A percentile compares a stretch with the other conserved stretches of the same genome.
Conservation (phyloP, 1,139 yeast genomes). For the Geotrichum carabidarum region DNA sequence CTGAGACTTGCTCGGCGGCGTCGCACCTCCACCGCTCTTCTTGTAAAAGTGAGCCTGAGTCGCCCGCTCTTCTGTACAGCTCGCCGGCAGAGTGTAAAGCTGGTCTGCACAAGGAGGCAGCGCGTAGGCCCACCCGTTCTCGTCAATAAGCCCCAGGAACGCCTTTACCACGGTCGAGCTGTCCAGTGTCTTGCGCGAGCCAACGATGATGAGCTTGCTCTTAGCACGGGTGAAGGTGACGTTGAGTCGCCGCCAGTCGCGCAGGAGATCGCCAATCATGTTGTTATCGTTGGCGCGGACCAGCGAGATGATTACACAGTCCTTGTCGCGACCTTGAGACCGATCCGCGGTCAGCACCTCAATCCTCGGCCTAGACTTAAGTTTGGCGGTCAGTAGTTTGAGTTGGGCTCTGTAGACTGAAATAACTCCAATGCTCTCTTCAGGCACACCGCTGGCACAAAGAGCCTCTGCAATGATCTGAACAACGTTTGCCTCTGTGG, state of each 20-base stretch:
- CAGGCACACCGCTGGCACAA: constrained; percentile 54
- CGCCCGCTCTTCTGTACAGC: too few relatives aligned
- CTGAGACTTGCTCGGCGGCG: too few relatives aligned
- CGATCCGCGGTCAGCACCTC: constrained; percentile 92
- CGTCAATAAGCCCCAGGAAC: constrained; percentile 56
- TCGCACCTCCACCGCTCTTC: too few relatives aligned
- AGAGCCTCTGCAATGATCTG: constrained; percentile 59
- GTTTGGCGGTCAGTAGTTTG: constrained; percentile 47
- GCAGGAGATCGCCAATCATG: constrained; percentile 69
- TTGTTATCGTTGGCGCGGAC: constrained; percentile 71
- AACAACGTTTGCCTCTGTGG: constrained; percentile 62
- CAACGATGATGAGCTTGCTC: constrained; percentile 73
- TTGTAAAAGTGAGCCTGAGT: too few relatives aligned
- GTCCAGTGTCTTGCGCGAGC: constrained; percentile 61
- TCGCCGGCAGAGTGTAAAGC: constrained; percentile 32
- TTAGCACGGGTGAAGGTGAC: constrained; percentile 92
- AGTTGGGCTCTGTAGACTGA: constrained; percentile 84
- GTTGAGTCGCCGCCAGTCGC: constrained; percentile 87
- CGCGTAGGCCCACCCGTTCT: constrained; percentile 60
- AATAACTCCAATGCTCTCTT: constrained; percentile 71
- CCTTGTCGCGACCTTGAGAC: constrained; percentile 93
- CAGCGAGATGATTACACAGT: constrained; percentile 77
- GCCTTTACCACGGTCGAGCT: constrained; percentile 53
- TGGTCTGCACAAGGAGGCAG: constrained; percentile 46
- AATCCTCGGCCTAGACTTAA: constrained; percentile 37